These are phyloP conservation scores for Rhododendron molle DNA, from an alignment of 148 eudicot species.

Conservation along the genomic window DNA sequence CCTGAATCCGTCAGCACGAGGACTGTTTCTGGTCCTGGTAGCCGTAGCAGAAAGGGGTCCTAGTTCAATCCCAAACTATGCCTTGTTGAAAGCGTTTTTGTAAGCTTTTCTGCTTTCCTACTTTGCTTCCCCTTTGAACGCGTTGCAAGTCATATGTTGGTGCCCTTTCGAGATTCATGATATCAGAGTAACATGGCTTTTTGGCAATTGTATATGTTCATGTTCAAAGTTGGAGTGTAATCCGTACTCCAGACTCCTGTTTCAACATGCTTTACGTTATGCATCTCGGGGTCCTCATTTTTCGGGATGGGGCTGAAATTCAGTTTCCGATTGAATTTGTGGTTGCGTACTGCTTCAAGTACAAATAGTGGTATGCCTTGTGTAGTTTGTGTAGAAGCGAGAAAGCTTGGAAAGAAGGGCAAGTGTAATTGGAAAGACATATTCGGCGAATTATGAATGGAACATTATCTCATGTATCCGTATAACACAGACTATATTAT, in stretches of 20 bases:
- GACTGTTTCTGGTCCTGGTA: constrained; percentile 46
- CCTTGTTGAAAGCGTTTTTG: background rate
- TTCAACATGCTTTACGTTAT: background rate
- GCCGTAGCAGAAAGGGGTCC: constrained; percentile 47
- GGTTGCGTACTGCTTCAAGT: background rate
- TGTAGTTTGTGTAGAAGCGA: background rate
- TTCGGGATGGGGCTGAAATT: background rate
- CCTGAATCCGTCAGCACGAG: constrained; percentile 35
- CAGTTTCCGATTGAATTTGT: background rate
- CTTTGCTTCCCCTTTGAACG: background rate
- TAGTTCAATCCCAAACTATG: constrained; percentile 5
- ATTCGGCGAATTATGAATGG: background rate
- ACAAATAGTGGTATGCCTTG: background rate
- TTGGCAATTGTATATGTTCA: background rate
- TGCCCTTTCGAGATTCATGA: constrained; percentile 6
- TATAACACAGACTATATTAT: background rate
- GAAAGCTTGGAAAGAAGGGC: background rate
- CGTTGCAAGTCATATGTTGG: background rate
- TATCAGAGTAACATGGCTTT: constrained; percentile 1
- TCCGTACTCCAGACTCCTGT: background rate
- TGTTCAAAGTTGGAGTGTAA: background rate
- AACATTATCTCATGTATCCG: background rate
- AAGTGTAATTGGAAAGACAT: background rate
- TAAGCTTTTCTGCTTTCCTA: background rate
- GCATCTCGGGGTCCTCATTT: background rate